Conservation (phyloP, 345 rosid genomes). For the Tarenaya hassleriana region DNA sequence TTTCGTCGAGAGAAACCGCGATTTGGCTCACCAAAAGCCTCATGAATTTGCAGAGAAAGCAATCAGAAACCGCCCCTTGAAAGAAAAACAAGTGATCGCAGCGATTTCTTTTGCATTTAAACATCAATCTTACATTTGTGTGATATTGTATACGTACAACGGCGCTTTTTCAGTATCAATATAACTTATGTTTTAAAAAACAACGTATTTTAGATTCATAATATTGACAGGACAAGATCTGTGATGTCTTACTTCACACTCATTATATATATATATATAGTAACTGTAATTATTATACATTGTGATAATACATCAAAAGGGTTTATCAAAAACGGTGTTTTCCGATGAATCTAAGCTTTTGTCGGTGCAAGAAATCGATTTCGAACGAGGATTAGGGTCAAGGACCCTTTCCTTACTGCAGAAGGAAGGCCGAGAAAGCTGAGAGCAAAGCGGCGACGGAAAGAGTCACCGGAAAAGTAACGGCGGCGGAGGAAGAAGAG, state of each 20-base stretch:
- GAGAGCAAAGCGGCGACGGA: slow-evolving; percentile 35
- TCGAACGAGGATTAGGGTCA: slow-evolving; percentile 4
- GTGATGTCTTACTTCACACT: slow-evolving; percentile 15
- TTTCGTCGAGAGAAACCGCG: slow-evolving; percentile 95
- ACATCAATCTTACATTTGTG: no score
- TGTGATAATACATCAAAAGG: slow-evolving; percentile 23
- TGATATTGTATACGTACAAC: no score
- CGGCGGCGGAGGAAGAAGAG: slow-evolving; percentile 19
- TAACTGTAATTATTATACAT: slow-evolving; percentile 25
- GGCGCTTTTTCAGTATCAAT: no score
- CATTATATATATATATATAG: slow-evolving; percentile 12
- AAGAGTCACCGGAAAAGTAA: slow-evolving; percentile 36
- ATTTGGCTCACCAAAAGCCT: slow-evolving; percentile 94
- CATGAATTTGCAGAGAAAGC: slow-evolving; percentile 57
- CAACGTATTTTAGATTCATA: slow-evolving; percentile 8
- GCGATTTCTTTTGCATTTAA: slow-evolving; percentile 7
- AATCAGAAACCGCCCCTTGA: slow-evolving; percentile 24
- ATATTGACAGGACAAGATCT: slow-evolving; percentile 1
- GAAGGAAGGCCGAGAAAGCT: slow-evolving; percentile 28
- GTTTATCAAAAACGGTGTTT: slow-evolving; percentile 9
- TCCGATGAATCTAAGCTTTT: slow-evolving; percentile 14
- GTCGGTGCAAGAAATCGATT: slow-evolving; percentile 14
- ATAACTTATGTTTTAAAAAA: slow-evolving; percentile 18
- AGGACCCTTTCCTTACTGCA: slow-evolving; percentile 19
- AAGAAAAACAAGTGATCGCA: slow-evolving; percentile 10